Conservation (phyloP, 2,329 filamentous ascomycete species). For the Sporothrix brunneoviolacea region DNA sequence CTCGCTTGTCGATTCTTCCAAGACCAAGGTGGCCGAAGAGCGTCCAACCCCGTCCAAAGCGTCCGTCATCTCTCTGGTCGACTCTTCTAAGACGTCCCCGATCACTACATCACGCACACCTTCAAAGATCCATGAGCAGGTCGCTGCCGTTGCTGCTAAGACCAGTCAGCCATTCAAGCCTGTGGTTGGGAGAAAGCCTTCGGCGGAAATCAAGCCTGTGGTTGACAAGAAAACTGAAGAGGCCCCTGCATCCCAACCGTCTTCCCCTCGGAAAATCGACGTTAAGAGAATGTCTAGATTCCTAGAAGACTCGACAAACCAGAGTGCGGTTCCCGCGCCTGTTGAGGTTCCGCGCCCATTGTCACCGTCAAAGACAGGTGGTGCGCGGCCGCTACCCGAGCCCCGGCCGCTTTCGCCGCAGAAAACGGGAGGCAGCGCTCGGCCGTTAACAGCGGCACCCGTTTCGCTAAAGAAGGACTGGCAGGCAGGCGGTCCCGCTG, state of each 20-base stretch:
- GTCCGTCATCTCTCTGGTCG: conserved; percentile 18
- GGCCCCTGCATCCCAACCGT: conserved; percentile 31
- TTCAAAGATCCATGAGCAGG: conserved; percentile 28
- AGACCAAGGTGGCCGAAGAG: conserved; percentile 10
- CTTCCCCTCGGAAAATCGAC: conserved; percentile 53
- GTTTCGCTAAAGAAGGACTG: conserved; percentile 24
- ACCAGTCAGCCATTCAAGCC: conserved; percentile 21
- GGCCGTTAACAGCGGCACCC: conserved; percentile 27
- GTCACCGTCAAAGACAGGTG: conserved; percentile 25
- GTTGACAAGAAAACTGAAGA: conserved; percentile 24
- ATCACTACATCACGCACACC: conserved; percentile 21
- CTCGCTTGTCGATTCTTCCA: conserved; percentile 18
- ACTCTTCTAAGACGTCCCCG: conserved; percentile 20
- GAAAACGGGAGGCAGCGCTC: conserved; percentile 18
- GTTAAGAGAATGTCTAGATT: conserved; percentile 55
- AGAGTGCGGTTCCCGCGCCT: conserved; percentile 16
- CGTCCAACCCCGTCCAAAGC: not conserved
- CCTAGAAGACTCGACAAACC: conserved; percentile 37
- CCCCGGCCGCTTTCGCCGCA: conserved; percentile 27
- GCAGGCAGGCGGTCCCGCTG: conserved; percentile 13
- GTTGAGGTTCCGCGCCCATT: conserved; percentile 25
- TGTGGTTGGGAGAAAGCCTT: conserved; percentile 21
- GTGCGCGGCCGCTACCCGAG: conserved; percentile 22
- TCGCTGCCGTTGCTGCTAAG: conserved; percentile 24
- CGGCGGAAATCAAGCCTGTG: not conserved